A percentile compares a stretch with the other conserved stretches of the same genome.
Conservation (phyloP, 768 basidiomycete genomes). For the Russula sp. region DNA sequence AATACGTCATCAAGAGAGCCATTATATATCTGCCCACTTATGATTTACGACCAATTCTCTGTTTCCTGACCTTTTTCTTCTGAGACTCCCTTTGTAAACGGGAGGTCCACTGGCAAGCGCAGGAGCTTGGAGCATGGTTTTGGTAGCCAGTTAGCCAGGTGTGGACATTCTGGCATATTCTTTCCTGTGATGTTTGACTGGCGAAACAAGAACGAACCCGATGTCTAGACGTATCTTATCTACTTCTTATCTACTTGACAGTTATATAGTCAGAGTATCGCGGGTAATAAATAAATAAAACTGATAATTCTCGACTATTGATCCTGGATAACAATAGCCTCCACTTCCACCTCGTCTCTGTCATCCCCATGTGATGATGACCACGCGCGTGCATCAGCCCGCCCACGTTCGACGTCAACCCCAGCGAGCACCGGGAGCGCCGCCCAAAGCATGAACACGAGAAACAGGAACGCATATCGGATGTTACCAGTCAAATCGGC, state of each 20-base stretch:
- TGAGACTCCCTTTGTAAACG: no score
- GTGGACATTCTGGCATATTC: no score
- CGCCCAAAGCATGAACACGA: constrained; percentile 75
- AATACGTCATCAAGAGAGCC: no score
- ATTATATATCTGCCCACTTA: no score
- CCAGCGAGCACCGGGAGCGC: constrained; percentile 72
- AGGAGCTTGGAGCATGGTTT: no score
- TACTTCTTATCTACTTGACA: not conserved
- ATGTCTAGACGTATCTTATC: no score
- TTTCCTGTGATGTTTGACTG: no score
- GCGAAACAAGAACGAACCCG: no score
- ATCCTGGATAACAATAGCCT: not conserved
- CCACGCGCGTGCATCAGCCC: constrained; percentile 46
- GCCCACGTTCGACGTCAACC: constrained; percentile 69
- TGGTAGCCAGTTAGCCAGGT: no score
- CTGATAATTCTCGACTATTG: not conserved
- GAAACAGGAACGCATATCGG: constrained; percentile 86
- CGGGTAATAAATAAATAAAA: not conserved
- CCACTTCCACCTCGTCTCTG: not conserved
- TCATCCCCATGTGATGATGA: not conserved
- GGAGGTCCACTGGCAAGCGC: no score
- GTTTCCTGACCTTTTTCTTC: no score
- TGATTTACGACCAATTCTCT: no score
- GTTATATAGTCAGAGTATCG: not conserved
- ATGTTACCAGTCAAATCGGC: constrained; percentile 90